Evolutionary conservation across 441 rosid species (phyloP), one percentile per base, ranked within the genome.

Genomic region (Pelargonium exstipulatum): DNA sequence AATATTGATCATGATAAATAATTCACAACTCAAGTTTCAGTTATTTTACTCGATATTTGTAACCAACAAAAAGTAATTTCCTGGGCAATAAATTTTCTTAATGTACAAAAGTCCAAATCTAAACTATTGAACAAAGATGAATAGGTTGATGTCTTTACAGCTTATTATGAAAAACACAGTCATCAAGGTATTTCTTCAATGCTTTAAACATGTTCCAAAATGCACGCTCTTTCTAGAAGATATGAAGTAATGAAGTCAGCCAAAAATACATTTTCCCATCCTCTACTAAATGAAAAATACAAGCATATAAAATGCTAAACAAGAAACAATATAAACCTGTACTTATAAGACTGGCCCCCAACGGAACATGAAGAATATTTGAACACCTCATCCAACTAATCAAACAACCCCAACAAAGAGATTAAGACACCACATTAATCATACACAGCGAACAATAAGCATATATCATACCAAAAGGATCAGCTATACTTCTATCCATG

Each of bases 401-500:
- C 53, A 48, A 48, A 48, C 2, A 48, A 48, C 53, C 53, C 53
- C 42, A 37, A 37, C 16, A 48, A 48, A 48, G 53, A 48, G 16
- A 48, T 48, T n/a, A 48, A 7, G 53, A 48, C 53, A 48, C 53
- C 42, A 7, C 53, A 48, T 48, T 37, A 6, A 55, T 20, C 20
- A 55, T 55, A 17, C 26, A 55, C 61, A 18, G 20, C 16, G 6
- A 55, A 16, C 24, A 8, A 55, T 55, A 53, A 16, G 18, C 42
- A 37, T 37, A 37, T 35, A 16, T 55, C 6, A 55, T 3, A 55
- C 26, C 61, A 5, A 55, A 55, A 37, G 42, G 42, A 37, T 37
- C 42, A 37, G 61, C 24, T 55, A 55, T 9, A 55, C 26, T 55
- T 18, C 61, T 55, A 55, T 55, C 61, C 20, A 55, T 55, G 22